These are phyloP conservation scores for Zelonia costaricensis DNA, from an alignment of 208 protist species.

Conservation along the genomic window DNA sequence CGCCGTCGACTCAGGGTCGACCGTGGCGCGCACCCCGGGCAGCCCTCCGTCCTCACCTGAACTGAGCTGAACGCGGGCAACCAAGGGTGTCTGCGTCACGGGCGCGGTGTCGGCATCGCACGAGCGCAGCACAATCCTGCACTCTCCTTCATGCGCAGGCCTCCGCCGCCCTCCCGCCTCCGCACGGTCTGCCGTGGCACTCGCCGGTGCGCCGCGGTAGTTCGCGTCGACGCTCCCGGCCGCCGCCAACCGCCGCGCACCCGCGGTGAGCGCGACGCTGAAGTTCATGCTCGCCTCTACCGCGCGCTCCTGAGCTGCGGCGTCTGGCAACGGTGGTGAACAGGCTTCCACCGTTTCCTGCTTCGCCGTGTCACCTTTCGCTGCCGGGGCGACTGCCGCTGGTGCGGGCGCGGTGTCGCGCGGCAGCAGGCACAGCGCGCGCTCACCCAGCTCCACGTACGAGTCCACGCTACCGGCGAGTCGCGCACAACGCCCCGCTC, in stretches of 20 bases:
- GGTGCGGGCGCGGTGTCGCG: not conserved
- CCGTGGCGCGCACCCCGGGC: not conserved
- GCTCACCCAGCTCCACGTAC: constrained; percentile 22
- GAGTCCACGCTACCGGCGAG: not conserved
- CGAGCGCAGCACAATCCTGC: constrained; percentile 2
- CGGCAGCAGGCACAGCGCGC: constrained; percentile 26
- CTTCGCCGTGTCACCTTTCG: not conserved
- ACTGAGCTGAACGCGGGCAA: not conserved
- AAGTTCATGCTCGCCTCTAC: constrained; percentile 15
- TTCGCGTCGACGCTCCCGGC: constrained; percentile 5
- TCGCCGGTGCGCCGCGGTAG: constrained; percentile 13
- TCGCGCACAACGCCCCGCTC: too few relatives aligned
- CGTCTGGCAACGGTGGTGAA: not conserved
- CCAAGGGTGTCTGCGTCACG: constrained; percentile 13
- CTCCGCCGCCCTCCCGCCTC: too few relatives aligned
- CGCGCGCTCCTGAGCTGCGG: not conserved
- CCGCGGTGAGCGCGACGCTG: constrained; percentile 2
- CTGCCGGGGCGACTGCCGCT: not conserved
- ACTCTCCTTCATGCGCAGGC: constrained; percentile 21
- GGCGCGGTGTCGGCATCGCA: constrained; percentile 8
- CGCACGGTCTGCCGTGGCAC: constrained; percentile 1
- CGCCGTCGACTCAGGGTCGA: constrained; percentile 3
- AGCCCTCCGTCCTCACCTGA: not conserved
- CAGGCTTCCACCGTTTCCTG: too few relatives aligned
- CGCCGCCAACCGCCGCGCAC: constrained; percentile 2